Evolutionary conservation across 306 rosid species (phyloP).

Genomic region (Vigna unguiculata): DNA sequence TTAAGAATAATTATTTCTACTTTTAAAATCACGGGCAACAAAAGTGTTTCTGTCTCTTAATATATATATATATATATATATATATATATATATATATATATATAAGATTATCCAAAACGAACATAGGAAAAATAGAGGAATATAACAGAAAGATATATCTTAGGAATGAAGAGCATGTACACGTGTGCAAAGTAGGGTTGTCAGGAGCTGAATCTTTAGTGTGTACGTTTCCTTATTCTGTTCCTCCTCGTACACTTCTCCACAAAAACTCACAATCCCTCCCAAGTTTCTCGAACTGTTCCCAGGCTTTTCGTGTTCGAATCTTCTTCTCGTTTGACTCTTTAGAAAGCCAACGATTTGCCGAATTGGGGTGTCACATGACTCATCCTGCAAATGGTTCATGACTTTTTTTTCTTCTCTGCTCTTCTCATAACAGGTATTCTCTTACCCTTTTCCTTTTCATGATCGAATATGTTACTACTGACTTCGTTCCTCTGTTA

Average conservation of each 20-base stretch:
- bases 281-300: conserved; percentile 14
- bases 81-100: background rate
- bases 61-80: background rate
- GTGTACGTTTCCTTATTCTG: conserved; percentile 42
- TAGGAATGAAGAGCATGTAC: background rate
- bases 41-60: no score
- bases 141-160: background rate
- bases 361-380: background rate
- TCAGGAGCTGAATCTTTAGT: conserved; percentile 35
- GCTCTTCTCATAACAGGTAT: conserved; percentile 40
- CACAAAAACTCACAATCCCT: conserved; percentile 6
- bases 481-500: conserved; percentile 15
- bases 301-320: conserved; percentile 40
- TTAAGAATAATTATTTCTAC: no score
- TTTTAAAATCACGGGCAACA: no score
- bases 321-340: background rate
- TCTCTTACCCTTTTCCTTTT: conserved; percentile 17
- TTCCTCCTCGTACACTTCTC: conserved; percentile 38
- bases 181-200: conserved; percentile 47
- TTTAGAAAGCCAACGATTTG: conserved; percentile 17
- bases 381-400: conserved; percentile 15
- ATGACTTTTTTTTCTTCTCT: conserved; percentile 25
- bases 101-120: background rate
- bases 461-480: conserved; percentile 21
- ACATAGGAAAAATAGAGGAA: background rate